phyloP scores from a whole-genome alignment of 2,329 filamentous ascomycete species.

The Periconia sp. region DNA sequence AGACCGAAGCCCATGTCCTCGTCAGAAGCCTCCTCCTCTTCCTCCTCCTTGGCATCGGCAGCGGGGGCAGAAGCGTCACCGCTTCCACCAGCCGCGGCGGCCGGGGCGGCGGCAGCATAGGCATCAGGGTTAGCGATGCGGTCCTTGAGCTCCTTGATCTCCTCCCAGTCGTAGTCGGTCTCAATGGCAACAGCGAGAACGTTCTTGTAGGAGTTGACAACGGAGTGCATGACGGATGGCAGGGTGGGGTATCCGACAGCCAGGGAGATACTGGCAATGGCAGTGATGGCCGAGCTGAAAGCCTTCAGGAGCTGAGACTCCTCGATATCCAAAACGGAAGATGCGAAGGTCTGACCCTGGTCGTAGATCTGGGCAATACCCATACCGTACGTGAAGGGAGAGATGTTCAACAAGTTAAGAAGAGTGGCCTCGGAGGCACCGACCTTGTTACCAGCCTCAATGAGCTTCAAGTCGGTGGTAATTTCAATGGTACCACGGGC shows the following conservation, averaged over 20 bases:
- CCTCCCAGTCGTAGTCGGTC: slow-evolving; percentile 92
- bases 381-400: slow-evolving; percentile 80
- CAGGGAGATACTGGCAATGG: slow-evolving; percentile 89
- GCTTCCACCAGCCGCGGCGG: slow-evolving; percentile 55
- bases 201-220: slow-evolving; percentile 99
- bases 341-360: slow-evolving; percentile 87
- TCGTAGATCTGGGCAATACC: slow-evolving; percentile 96
- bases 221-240: slow-evolving; percentile 91
- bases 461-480: slow-evolving; percentile 94
- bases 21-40: slow-evolving; percentile 60
- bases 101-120: slow-evolving; percentile 82
- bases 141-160: slow-evolving; percentile 98
- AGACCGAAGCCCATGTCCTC: slow-evolving; percentile 58
- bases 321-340: slow-evolving; percentile 85
- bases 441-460: slow-evolving; percentile 91
- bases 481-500: slow-evolving; percentile 99
- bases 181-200: slow-evolving; percentile 82
- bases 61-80: slow-evolving; percentile 49
- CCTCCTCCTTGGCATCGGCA: slow-evolving; percentile 48
- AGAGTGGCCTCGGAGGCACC: slow-evolving; percentile 98
- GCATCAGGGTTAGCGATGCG: slow-evolving; percentile 98
- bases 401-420: slow-evolving; percentile 99
- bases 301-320: slow-evolving; percentile 90
- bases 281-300: slow-evolving; percentile 78
- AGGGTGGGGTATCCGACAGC: slow-evolving; percentile 94